Percentiles rank a stretch among this genome's conserved stretches.
Evolutionary conservation across 805 yeast species (phyloP).

Genomic region (Schizosaccharomyces osmophilus): DNA sequence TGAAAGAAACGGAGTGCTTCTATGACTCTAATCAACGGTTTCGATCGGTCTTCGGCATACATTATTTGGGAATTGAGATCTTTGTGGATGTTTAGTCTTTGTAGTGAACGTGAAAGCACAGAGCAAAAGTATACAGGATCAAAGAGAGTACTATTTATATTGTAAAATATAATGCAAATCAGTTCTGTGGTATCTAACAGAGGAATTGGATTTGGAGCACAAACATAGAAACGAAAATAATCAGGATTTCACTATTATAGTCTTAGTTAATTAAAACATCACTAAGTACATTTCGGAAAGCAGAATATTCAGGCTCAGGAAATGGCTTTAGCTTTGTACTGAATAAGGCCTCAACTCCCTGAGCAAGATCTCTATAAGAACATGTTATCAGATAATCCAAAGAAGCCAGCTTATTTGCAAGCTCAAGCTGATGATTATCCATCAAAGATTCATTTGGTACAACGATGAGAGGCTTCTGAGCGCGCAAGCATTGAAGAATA

Average conservation of each 20-base stretch:
- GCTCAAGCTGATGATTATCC: slow-evolving; percentile 68
- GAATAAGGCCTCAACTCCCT: neutral
- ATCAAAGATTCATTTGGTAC: slow-evolving; percentile 45
- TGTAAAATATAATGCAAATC: too few relatives aligned
- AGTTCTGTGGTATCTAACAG: too few relatives aligned
- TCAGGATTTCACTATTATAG: neutral
- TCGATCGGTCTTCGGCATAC: too few relatives aligned
- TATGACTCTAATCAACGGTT: too few relatives aligned
- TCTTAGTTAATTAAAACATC: neutral
- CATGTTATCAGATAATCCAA: neutral
- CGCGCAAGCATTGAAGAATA: slow-evolving; percentile 47
- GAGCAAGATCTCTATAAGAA: neutral
- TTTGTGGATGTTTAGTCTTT: too few relatives aligned
- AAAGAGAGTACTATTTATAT: too few relatives aligned
- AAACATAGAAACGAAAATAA: neutral
- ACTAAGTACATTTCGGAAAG: neutral
- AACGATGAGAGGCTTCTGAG: slow-evolving; percentile 33
- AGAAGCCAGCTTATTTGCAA: slow-evolving; percentile 30
- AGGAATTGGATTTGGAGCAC: too few relatives aligned
- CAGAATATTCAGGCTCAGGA: neutral
- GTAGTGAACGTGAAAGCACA: too few relatives aligned
- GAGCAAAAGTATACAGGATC: too few relatives aligned
- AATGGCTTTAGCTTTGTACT: neutral
- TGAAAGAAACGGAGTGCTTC: too few relatives aligned
- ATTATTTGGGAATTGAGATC: too few relatives aligned